These are phyloP conservation scores for Hypoxylon sp. DNA, from an alignment of 2,329 filamentous ascomycete genomes.

Conservation along the genomic window DNA sequence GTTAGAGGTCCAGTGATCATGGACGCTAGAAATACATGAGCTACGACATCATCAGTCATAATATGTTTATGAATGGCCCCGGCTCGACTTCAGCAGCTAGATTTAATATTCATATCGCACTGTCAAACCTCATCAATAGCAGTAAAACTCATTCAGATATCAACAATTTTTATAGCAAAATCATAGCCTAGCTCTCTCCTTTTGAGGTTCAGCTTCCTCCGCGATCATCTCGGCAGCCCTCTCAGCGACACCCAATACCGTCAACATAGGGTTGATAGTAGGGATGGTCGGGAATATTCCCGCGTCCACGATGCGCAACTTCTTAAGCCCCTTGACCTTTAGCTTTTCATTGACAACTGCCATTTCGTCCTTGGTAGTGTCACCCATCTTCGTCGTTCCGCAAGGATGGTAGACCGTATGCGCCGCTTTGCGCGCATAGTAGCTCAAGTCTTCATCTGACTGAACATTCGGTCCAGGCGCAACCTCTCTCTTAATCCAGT, in stretches of 20 bases:
- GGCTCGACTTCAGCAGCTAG: constrained; percentile 3
- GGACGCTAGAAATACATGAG: not conserved
- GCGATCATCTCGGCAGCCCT: constrained; percentile 87
- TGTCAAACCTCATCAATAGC: constrained; percentile 4
- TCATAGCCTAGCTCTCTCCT: constrained; percentile 54
- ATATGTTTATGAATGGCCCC: not conserved
- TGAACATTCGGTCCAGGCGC: constrained; percentile 81
- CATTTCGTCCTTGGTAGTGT: constrained; percentile 74
- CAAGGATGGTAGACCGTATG: constrained; percentile 94
- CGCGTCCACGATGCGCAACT: constrained; percentile 85
- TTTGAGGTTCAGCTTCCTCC: constrained; percentile 70
- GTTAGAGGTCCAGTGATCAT: not conserved
- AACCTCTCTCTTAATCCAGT: constrained; percentile 87
- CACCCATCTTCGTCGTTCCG: constrained; percentile 92
- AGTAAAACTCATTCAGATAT: constrained; percentile 3
- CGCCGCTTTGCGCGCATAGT: constrained; percentile 84
- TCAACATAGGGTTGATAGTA: constrained; percentile 91
- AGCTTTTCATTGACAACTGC: constrained; percentile 86
- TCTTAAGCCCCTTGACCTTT: constrained; percentile 79
- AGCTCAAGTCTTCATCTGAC: constrained; percentile 83
- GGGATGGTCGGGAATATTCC: constrained; percentile 91
- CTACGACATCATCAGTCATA: constrained; percentile 1
- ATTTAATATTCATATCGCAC: not conserved
- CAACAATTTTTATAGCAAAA: not conserved
- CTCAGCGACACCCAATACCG: constrained; percentile 87